These are phyloP conservation scores for Aspergillus cavernicola DNA, from an alignment of 495 filamentous ascomycete genomes.

Conservation along the genomic window DNA sequence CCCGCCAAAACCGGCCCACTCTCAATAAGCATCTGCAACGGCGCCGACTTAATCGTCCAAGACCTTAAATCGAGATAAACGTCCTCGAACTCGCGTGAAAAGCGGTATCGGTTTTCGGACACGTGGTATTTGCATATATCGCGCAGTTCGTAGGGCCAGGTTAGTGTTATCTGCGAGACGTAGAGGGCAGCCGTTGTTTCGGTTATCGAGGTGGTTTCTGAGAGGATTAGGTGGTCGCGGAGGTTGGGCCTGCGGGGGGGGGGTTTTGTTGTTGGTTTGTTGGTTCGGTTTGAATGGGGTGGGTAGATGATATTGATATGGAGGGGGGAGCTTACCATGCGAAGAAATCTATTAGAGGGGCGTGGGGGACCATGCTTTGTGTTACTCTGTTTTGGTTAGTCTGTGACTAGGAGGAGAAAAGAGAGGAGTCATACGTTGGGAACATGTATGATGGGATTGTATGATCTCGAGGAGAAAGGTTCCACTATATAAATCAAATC, in stretches of 20 bases:
- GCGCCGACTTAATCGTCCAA: conserved; percentile 1
- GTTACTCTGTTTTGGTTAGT: conserved; percentile 3
- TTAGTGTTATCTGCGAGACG: conserved; percentile 7
- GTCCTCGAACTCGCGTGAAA: conserved; percentile 9
- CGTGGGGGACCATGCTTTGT: conserved; percentile 10
- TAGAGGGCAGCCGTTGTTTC: conserved; percentile 5
- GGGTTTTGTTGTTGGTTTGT: neutral
- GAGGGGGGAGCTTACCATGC: conserved; percentile 8
- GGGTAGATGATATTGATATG: neutral
- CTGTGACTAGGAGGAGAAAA: neutral
- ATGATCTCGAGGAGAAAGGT: neutral
- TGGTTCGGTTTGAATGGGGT: neutral
- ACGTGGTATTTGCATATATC: conserved; percentile 12
- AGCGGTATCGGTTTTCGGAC: conserved; percentile 2
- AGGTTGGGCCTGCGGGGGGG: conserved; percentile 14
- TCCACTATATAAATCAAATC: conserved; percentile 11
- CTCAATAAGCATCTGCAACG: conserved; percentile 7
- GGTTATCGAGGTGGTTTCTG: conserved; percentile 1
- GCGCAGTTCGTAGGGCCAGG: conserved; percentile 13
- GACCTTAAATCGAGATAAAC: conserved; percentile 10
- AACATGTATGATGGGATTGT: conserved; percentile 10
- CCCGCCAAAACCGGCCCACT: conserved; percentile 1
- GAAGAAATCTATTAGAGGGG: conserved; percentile 10
- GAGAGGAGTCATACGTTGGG: conserved; percentile 9
- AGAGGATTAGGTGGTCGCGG: conserved; percentile 14